Conservation (phyloP, 495 filamentous ascomycete species). For the Neurospora cerealis region DNA sequence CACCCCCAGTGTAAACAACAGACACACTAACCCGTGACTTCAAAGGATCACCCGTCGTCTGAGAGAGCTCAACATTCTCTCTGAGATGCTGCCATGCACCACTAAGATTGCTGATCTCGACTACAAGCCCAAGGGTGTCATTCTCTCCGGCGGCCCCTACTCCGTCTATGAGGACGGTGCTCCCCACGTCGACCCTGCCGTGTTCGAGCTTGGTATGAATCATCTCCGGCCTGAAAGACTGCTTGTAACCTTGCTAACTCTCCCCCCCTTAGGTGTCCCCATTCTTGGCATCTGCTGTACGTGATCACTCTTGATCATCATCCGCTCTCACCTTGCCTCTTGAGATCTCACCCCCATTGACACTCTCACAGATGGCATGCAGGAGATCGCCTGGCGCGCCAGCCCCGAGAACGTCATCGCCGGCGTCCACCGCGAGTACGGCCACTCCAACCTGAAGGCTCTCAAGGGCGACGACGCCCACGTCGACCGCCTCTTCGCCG, state of each 20-base stretch:
- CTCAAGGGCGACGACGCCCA: slow-evolving; percentile 41
- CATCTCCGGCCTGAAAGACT: slow-evolving; percentile 16
- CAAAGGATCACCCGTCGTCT: slow-evolving; percentile 57
- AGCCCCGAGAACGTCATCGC: slow-evolving; percentile 59
- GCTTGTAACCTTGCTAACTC: not conserved
- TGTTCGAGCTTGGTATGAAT: slow-evolving; percentile 70
- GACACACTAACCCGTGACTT: not conserved
- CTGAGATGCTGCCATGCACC: slow-evolving; percentile 90
- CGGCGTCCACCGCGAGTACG: slow-evolving; percentile 47
- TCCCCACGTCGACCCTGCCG: slow-evolving; percentile 55
- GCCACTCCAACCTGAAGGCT: slow-evolving; percentile 27
- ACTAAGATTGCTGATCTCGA: slow-evolving; percentile 67
- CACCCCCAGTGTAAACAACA: not conserved
- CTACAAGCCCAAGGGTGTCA: slow-evolving; percentile 76
- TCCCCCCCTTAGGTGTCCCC: slow-evolving; percentile 9
- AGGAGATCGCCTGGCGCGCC: slow-evolving; percentile 73
- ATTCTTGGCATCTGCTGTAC: slow-evolving; percentile 60
- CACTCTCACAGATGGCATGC: slow-evolving; percentile 11
- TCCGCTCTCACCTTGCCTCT: too few species aligned
- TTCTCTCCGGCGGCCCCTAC: slow-evolving; percentile 52
- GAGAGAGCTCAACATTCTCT: slow-evolving; percentile 73
- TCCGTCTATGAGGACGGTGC: slow-evolving; percentile 21
- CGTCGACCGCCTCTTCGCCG: slow-evolving; percentile 63
- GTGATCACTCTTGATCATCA: not conserved
- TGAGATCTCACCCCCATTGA: too few species aligned